Evolutionary conservation across 345 rosid genomes (phyloP), one percentile per base, ranked within the genome.

Genomic region (Microthlaspi erraticum): DNA sequence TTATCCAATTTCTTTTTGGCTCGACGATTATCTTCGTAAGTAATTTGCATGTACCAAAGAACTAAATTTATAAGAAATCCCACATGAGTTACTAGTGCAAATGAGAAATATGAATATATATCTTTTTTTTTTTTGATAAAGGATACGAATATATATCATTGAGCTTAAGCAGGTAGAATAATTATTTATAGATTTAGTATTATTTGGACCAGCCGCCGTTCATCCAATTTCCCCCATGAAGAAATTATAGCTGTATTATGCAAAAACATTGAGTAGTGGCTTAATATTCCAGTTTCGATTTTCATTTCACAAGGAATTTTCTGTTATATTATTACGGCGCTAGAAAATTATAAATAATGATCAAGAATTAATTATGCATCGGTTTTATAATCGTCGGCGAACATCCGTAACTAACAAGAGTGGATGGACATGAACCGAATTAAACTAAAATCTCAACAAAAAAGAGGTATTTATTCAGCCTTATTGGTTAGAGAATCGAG

Each of bases 391-490:
- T 60, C 38, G 23, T 19, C 36, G 7, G 50, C 13, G 34, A 19
- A 55, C 10, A 41, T 18, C 53, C 69, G 55, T 51, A 32, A 52
- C 71, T 72, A 64, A 64, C 23, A 46, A 26, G 58, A 26, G 54
- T 59, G 68, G 72, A 66, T 66, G 68, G 38, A 74, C 61, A 66
- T 66, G 56, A 66, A 73, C 77, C 67, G 14, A 29, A 73, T 32
- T 52, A 44, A 59, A 66, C 49, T 13, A 38, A 20, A 50, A 20
- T 20, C 11, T 29, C 23, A 2, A 13, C 5, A 10, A 5, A 3
- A 20, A 34, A 44, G 5, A 69, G 36, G 32, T 32, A 59, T 37
- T 39, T 31, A 31, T 42, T 43, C 29, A 26, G 29, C 29, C 29
- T 26, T 26, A 26, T 26, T 58, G 6, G 60, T 13, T 63, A 64